phyloP scores from a whole-genome alignment of 345 rosid species.

The Microcos paniculata region DNA sequence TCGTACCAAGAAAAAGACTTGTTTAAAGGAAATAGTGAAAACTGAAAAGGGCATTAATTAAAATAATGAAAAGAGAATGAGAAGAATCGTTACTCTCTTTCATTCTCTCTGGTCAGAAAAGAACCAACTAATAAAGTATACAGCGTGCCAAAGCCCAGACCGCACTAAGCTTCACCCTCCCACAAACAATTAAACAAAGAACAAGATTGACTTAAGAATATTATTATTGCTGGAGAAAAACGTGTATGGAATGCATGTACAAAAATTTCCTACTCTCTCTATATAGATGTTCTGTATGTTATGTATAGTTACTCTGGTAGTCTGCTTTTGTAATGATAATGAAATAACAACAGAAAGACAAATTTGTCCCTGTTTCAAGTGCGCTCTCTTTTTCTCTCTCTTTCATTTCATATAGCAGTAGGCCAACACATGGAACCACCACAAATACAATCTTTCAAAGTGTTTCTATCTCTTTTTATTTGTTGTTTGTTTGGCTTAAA shows the following conservation, averaged over 20 bases:
- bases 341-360: constrained; percentile 15
- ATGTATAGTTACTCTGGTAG: not conserved
- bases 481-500: constrained; percentile 7
- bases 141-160: not conserved
- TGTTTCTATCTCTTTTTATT: not conserved
- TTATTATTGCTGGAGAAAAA: not conserved
- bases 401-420: constrained; percentile 10
- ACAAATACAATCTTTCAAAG: constrained; percentile 6
- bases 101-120: constrained; percentile 14
- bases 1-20: not conserved
- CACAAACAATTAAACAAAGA: constrained; percentile 1
- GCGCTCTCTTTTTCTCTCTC: not conserved
- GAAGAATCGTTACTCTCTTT: not conserved
- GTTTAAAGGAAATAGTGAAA: not conserved
- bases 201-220: constrained; percentile 5
- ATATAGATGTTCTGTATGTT: too few species aligned
- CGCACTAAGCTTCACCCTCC: not conserved
- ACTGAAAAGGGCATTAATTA: not conserved
- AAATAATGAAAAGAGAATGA: not conserved
- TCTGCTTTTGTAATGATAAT: not conserved
- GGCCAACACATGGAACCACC: constrained; percentile 27
- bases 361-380: constrained; percentile 10
- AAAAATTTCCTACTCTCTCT: constrained; percentile 1
- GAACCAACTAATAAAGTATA: constrained; percentile 7
- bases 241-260: not conserved